Evolutionary conservation across 2,329 filamentous ascomycete genomes (phyloP).

Genomic region (Emmonsiellopsis sp.): DNA sequence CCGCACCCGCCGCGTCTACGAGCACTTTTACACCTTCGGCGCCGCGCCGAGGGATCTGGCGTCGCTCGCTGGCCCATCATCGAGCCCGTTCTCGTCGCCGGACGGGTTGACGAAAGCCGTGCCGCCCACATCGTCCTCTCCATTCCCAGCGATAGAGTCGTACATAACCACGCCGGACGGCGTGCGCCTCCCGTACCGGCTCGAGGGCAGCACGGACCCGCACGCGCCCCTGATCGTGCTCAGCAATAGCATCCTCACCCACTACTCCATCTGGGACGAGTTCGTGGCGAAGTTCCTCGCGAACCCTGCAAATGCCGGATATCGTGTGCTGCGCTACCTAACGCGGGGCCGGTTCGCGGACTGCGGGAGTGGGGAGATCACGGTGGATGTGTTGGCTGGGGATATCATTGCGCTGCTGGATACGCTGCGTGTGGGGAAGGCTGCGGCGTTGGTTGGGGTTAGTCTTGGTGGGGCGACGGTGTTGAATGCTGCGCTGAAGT

Average conservation of each 20-base stretch:
- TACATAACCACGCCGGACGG: constrained; percentile 60
- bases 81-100: constrained; percentile 44
- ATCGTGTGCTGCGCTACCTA: constrained; percentile 69
- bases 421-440: constrained; percentile 57
- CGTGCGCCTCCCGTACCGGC: constrained; percentile 59
- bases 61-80: constrained; percentile 42
- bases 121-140: constrained; percentile 29
- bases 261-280: constrained; percentile 70
- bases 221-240: constrained; percentile 65
- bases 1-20: constrained; percentile 53
- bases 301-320: constrained; percentile 45
- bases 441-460: constrained; percentile 63
- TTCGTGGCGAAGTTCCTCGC: constrained; percentile 54
- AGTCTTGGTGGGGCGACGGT: constrained; percentile 73
- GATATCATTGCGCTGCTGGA: constrained; percentile 56
- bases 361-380: constrained; percentile 29
- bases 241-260: constrained; percentile 70
- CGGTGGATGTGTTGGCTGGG: constrained; percentile 28
- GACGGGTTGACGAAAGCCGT: constrained; percentile 49
- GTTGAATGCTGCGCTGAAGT: constrained; percentile 59
- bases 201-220: constrained; percentile 61
- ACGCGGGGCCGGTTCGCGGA: constrained; percentile 55
- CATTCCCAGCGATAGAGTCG: constrained; percentile 52
- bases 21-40: constrained; percentile 72
- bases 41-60: constrained; percentile 60